Conservation (phyloP, 768 basidiomycete genomes). For the Paxillus involutus region DNA sequence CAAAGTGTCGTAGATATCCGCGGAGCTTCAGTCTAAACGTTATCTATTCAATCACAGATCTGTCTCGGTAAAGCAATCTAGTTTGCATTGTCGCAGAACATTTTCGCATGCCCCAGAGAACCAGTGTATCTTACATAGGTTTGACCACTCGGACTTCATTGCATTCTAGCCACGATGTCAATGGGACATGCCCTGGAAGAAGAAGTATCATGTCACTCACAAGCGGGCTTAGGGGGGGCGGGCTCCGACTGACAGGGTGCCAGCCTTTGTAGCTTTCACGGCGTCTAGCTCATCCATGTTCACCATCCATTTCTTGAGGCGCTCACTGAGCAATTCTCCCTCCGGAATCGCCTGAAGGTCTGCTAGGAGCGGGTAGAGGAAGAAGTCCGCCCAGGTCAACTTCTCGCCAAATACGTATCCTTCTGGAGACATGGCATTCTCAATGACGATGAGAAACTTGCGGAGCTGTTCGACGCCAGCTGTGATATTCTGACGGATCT, state of each 20-base stretch:
- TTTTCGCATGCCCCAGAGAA: neutral
- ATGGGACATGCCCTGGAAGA: neutral
- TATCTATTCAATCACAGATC: too few relatives aligned
- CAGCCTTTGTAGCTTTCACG: conserved; percentile 21
- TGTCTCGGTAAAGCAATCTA: too few relatives aligned
- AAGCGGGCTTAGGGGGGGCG: conserved; percentile 18
- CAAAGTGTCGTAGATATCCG: neutral
- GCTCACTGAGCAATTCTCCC: conserved; percentile 21
- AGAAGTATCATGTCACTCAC: neutral
- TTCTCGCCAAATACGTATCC: conserved; percentile 30
- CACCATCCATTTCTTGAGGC: conserved; percentile 24
- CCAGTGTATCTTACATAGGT: neutral
- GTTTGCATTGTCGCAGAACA: neutral
- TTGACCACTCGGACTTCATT: neutral
- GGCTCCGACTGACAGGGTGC: conserved; percentile 26
- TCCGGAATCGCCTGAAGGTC: conserved; percentile 29
- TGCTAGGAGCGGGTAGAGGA: conserved; percentile 31
- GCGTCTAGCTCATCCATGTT: conserved; percentile 24
- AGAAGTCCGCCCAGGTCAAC: conserved; percentile 34
- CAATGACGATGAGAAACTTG: conserved; percentile 14
- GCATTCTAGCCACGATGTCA: neutral
- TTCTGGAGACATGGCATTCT: conserved; percentile 23
- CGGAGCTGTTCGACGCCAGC: conserved; percentile 17
- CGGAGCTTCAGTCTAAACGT: neutral
- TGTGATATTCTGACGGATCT: conserved; percentile 18